phyloP scores from a whole-genome alignment of 768 basidiomycete genomes.

The Cyclocybe cylindracea region DNA sequence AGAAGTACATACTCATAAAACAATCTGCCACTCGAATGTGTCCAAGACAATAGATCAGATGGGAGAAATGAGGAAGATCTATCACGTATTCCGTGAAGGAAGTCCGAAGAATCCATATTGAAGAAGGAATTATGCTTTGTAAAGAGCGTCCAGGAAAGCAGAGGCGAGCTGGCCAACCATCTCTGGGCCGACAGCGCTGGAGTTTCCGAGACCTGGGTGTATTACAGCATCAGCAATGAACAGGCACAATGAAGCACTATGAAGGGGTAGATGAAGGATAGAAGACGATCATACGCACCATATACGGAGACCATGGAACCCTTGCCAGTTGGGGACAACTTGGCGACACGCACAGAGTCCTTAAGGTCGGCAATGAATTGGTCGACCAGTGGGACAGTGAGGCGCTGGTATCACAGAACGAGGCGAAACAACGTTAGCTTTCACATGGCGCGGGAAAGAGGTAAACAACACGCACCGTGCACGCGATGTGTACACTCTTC shows the following conservation, averaged over 20 bases:
- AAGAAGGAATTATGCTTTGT: constrained; percentile 56
- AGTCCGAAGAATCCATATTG: background rate
- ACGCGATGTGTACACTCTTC: constrained; percentile 88
- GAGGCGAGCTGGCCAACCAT: constrained; percentile 78
- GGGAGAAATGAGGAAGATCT: too few relatives aligned
- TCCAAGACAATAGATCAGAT: too few relatives aligned
- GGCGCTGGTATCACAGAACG: constrained; percentile 5
- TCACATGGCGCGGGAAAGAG: background rate
- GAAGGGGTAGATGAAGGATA: background rate
- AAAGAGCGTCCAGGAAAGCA: constrained; percentile 81
- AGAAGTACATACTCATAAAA: too few relatives aligned
- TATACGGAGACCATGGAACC: constrained; percentile 93
- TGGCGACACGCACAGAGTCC: constrained; percentile 73
- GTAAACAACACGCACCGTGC: constrained; percentile 63
- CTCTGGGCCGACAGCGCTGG: constrained; percentile 78
- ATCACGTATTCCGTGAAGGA: background rate
- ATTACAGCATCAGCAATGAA: constrained; percentile 1
- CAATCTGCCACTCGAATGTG: too few relatives aligned
- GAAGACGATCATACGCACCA: constrained; percentile 49
- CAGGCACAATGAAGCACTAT: too few relatives aligned
- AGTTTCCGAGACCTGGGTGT: constrained; percentile 71
- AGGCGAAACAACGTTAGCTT: background rate
- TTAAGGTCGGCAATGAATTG: constrained; percentile 84
- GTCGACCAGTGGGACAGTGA: constrained; percentile 79
- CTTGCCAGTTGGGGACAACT: constrained; percentile 60